Conservation (phyloP, 768 basidiomycete species). For the Boletus barrowsii region DNA sequence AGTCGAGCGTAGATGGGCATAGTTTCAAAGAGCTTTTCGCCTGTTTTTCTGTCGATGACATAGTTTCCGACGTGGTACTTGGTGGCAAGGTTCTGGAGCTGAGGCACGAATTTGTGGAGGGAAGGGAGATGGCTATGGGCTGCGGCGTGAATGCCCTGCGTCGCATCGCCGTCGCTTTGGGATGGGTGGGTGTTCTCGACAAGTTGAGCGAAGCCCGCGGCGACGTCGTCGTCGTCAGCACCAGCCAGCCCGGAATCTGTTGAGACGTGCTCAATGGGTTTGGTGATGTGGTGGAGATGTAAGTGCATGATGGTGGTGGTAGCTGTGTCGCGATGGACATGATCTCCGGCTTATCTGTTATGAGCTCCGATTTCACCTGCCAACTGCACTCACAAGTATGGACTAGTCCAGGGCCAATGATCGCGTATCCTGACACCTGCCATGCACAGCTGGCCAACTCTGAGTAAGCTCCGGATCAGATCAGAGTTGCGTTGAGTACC, state of each 20-base stretch:
- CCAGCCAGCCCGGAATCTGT: constrained; percentile 12
- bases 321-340: background rate
- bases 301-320: constrained; percentile 13
- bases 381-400: background rate
- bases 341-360: constrained; percentile 3
- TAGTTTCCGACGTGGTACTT: constrained; percentile 60
- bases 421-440: too few relatives aligned
- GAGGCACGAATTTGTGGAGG: constrained; percentile 50
- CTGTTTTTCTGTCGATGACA: constrained; percentile 46
- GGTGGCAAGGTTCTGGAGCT: constrained; percentile 50
- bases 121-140: constrained; percentile 35
- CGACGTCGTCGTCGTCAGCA: constrained; percentile 20
- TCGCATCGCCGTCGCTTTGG: constrained; percentile 11
- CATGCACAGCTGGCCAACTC: too few relatives aligned
- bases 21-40: constrained; percentile 60
- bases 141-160: constrained; percentile 32
- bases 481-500: too few relatives aligned
- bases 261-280: constrained; percentile 30
- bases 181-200: constrained; percentile 18
- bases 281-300: constrained; percentile 16
- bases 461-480: too few relatives aligned
- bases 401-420: background rate
- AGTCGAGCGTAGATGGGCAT: constrained; percentile 73
- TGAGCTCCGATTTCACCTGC: background rate
- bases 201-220: constrained; percentile 17